These are phyloP conservation scores for Posidonia oceanica DNA, from an alignment of 116 monocot genomes.

Conservation along the genomic window DNA sequence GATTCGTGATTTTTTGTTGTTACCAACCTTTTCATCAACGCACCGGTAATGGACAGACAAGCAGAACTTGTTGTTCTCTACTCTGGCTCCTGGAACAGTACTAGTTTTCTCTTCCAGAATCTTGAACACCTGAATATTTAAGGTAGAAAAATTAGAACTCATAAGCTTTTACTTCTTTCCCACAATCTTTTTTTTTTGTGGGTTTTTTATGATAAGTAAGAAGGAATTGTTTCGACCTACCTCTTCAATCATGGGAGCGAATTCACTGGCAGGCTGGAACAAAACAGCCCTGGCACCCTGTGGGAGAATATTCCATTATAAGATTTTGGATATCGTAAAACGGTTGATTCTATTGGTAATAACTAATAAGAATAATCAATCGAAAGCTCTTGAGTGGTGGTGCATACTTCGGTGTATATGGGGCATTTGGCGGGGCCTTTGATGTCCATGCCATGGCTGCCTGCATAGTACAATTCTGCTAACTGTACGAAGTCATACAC, in stretches of 20 bases:
- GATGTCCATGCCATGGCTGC: slow-evolving; percentile 77
- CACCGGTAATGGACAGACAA: slow-evolving; percentile 52
- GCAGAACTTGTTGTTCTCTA: slow-evolving; percentile 69
- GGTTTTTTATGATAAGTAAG: neutral
- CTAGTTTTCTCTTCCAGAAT: slow-evolving; percentile 17
- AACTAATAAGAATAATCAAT: too few relatives aligned
- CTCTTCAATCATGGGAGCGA: slow-evolving; percentile 68
- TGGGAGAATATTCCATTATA: neutral
- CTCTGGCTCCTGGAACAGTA: slow-evolving; percentile 23
- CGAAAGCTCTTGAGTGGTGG: neutral
- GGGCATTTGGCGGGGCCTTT: slow-evolving; percentile 32
- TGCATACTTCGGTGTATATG: slow-evolving; percentile 15
- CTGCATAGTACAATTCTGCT: slow-evolving; percentile 56
- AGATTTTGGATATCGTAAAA: neutral
- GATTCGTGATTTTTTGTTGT: neutral
- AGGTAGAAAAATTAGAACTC: neutral
- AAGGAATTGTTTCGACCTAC: slow-evolving; percentile 13
- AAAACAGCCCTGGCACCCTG: slow-evolving; percentile 38
- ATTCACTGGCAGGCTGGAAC: slow-evolving; percentile 74
- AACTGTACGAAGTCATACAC: slow-evolving; percentile 44
- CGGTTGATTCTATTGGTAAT: too few relatives aligned
- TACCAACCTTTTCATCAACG: slow-evolving; percentile 22
- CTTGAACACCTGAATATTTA: slow-evolving; percentile 17
- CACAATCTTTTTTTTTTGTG: too few relatives aligned
- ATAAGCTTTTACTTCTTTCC: neutral